These are phyloP conservation scores for Pelargonium cotyledonis DNA, from an alignment of 441 rosid genomes.

Conservation along the genomic window DNA sequence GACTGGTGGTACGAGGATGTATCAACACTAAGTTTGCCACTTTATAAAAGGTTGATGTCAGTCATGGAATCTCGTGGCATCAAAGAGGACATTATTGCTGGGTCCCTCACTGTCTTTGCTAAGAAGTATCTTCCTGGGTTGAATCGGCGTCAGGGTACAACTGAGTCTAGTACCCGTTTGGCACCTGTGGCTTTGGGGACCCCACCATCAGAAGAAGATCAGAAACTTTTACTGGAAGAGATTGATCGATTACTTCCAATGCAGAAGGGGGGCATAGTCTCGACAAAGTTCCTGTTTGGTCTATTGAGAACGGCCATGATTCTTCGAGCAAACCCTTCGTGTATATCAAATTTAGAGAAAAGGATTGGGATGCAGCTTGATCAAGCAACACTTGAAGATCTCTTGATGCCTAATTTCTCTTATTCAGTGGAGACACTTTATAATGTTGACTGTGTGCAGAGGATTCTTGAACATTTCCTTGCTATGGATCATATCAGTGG, in stretches of 20 bases:
- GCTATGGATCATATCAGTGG: constrained; percentile 66
- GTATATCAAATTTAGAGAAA: constrained; percentile 65
- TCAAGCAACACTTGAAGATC: constrained; percentile 88
- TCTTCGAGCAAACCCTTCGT: constrained; percentile 51
- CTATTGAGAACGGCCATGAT: constrained; percentile 77
- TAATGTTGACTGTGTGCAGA: constrained; percentile 83
- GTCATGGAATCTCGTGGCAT: constrained; percentile 76
- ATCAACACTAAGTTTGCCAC: constrained; percentile 62
- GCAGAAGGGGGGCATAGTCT: constrained; percentile 64
- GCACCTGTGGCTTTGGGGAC: constrained; percentile 31
- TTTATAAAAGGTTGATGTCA: constrained; percentile 63
- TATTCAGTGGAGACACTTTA: constrained; percentile 85
- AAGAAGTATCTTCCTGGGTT: constrained; percentile 78
- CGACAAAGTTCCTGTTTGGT: constrained; percentile 75
- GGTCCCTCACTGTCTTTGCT: constrained; percentile 66
- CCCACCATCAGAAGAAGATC: constrained; percentile 74
- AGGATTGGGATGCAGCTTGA: constrained; percentile 96
- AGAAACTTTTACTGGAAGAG: constrained; percentile 66
- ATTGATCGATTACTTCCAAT: constrained; percentile 59
- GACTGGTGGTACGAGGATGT: constrained; percentile 99
- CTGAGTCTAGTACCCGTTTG: constrained; percentile 22
- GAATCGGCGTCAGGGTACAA: constrained; percentile 59
- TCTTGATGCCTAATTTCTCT: constrained; percentile 86
- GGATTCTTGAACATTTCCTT: constrained; percentile 80
- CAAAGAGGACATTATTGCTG: constrained; percentile 65